Evolutionary conservation across 2,329 filamentous ascomycete species (phyloP), one percentile per base, ranked within the genome.

Genomic region (Sclerotiophoma versabilis): DNA sequence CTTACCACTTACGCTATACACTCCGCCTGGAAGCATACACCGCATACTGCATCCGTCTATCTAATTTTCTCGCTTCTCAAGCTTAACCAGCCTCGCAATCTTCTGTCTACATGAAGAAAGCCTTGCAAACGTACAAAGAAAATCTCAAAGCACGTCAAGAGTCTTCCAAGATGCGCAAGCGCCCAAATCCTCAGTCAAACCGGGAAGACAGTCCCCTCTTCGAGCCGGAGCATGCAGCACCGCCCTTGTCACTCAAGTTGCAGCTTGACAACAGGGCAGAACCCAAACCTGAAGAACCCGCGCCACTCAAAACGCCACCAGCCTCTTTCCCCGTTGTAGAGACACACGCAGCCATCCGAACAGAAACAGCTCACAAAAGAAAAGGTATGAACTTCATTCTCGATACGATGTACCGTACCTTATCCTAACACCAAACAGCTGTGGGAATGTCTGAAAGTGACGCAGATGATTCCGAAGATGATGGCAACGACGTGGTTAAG

Each of bases 361-460:
- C n/a, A 22, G 17, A n/a, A 15, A 11, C 17, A 23, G 14, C 29
- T 27, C 20, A 17, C 4, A 19, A 60, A 33, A 26, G 58, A 11
- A 53, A 43, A 33, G 27, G 55, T 54, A 48, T 11, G 25, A 27
- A 19, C 14, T 30, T 3, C 10, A 39, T 12, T n/a, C n/a, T n/a
- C n/a, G n/a, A n/a, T n/a, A n/a, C n/a, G n/a, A n/a, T n/a, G n/a
- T n/a, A 3, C 11, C 20, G 3, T 6, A 10, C 3, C 17, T 10
- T 20, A 20, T 49, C 10, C 48, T 39, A 5, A 22, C 3, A 33
- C 9, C 4, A 4, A 43, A 47, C 37, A 17, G 46, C 22, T 7
- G 52, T 41, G 8, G 20, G 34, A 1, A 36, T 38, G n/a, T 41
- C 36, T 17, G 55, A 51, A n/a, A 52, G 47, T 7, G 14, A 26